These are phyloP conservation scores for Aspergillus sclerotioniger DNA, from an alignment of 495 filamentous ascomycete species.

Conservation along the genomic window DNA sequence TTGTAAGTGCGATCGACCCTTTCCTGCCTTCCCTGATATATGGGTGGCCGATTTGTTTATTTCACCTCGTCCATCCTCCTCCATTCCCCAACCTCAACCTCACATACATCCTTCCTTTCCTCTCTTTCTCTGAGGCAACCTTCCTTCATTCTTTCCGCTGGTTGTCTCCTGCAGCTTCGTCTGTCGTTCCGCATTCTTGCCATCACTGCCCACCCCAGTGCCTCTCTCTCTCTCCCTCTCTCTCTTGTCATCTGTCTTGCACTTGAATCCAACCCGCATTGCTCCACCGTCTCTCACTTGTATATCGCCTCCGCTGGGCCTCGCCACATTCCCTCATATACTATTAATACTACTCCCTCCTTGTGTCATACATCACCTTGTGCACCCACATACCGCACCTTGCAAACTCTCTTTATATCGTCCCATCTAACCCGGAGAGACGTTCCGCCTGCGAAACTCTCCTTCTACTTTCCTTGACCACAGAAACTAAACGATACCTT, in stretches of 20 bases:
- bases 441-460: not conserved
- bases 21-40: slow-evolving; percentile 31
- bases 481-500: slow-evolving; percentile 20
- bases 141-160: slow-evolving; percentile 25
- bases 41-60: slow-evolving; percentile 44
- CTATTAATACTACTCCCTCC: slow-evolving; percentile 1
- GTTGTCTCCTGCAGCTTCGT: slow-evolving; percentile 22
- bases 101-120: slow-evolving; percentile 15
- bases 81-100: slow-evolving; percentile 30
- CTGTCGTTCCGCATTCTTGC: slow-evolving; percentile 19
- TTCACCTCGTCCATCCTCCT: slow-evolving; percentile 31
- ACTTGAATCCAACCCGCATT: too few species aligned
- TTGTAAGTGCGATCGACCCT: slow-evolving; percentile 39
- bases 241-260: slow-evolving; percentile 4
- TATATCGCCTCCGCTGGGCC: not conserved
- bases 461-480: slow-evolving; percentile 11
- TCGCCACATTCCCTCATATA: slow-evolving; percentile 5
- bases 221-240: slow-evolving; percentile 13
- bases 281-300: slow-evolving; percentile 2
- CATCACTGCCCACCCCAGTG: slow-evolving; percentile 10
- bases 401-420: not conserved
- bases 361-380: slow-evolving; percentile 7
- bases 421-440: not conserved
- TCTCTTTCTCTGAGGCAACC: slow-evolving; percentile 15
- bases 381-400: not conserved